These are phyloP conservation scores for Rhipidocladum racemiflorum DNA, from an alignment of 176 grass and related monocot genomes.

Conservation along the genomic window DNA sequence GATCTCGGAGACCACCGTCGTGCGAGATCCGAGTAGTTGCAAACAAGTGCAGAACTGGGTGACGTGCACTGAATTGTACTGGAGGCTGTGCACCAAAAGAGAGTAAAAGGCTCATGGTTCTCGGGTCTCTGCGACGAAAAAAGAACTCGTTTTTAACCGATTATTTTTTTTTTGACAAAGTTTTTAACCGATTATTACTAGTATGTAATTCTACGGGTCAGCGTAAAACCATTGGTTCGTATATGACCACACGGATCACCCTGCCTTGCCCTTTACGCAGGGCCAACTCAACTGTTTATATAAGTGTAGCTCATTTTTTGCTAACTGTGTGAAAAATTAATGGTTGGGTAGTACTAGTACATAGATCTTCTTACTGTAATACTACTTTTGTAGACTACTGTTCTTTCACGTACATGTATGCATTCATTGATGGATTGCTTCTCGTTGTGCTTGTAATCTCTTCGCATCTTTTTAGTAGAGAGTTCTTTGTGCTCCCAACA, in stretches of 20 bases:
- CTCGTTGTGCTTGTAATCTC: neutral
- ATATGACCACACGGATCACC: slow-evolving; percentile 15
- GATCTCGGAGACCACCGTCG: neutral
- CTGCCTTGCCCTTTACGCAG: neutral
- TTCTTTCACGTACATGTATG: neutral
- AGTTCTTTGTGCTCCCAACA: neutral
- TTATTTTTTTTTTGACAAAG: too few species aligned
- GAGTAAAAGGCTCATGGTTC: neutral
- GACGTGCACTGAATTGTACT: neutral
- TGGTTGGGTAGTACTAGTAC: neutral
- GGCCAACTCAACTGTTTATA: neutral
- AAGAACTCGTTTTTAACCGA: neutral
- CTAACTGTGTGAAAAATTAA: neutral
- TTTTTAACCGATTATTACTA: neutral
- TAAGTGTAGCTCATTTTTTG: slow-evolving; percentile 3
- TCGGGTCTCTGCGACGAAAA: slow-evolving; percentile 1
- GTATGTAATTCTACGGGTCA: neutral
- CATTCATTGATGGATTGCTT: neutral
- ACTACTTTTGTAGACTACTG: slow-evolving; percentile 6
- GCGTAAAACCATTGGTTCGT: neutral
- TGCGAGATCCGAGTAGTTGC: slow-evolving; percentile 1
- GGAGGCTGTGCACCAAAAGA: slow-evolving; percentile 2
- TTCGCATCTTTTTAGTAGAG: neutral
- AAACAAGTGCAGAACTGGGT: slow-evolving; percentile 18
- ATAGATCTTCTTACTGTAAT: slow-evolving; percentile 1